A percentile compares a stretch with the other conserved stretches of the same genome.
Conservation (phyloP, 179 eudicot species). For the Actinidia polygama region DNA sequence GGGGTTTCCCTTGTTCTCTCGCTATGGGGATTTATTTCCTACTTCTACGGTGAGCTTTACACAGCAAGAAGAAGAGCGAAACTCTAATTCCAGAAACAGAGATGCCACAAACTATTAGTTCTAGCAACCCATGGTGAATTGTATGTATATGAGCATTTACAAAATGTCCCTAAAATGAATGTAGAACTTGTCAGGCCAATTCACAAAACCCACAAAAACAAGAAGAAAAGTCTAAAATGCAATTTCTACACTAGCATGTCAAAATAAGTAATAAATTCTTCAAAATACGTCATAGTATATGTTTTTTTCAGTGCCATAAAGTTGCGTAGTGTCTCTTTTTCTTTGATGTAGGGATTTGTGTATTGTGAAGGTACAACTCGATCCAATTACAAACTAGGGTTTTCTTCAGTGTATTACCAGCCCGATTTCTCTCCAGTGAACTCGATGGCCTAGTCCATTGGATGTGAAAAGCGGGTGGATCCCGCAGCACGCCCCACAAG, state of each 20-base stretch:
- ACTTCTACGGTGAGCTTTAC: conserved; percentile 61
- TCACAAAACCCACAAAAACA: background rate
- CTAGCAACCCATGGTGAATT: background rate
- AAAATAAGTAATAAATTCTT: background rate
- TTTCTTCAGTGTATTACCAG: too few relatives aligned
- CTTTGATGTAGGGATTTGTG: background rate
- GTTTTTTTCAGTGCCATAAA: background rate
- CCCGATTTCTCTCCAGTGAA: too few relatives aligned
- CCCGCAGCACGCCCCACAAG: too few relatives aligned
- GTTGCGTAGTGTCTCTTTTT: background rate
- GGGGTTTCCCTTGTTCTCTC: conserved; percentile 61
- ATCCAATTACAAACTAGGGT: too few relatives aligned
- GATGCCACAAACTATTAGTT: background rate
- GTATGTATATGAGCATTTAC: background rate
- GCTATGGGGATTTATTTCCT: conserved; percentile 70
- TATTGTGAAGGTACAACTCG: too few relatives aligned
- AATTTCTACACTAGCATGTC: background rate
- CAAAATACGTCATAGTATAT: background rate
- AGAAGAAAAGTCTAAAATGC: background rate
- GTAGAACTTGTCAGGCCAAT: background rate
- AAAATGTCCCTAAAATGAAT: background rate
- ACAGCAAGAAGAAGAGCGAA: background rate
- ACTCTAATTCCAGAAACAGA: conserved; percentile 10
- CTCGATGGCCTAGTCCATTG: too few relatives aligned
- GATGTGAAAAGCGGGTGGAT: too few relatives aligned